Evolutionary conservation across 83 land plant species (phyloP).

Genomic region (Diphasiastrum complanatum): DNA sequence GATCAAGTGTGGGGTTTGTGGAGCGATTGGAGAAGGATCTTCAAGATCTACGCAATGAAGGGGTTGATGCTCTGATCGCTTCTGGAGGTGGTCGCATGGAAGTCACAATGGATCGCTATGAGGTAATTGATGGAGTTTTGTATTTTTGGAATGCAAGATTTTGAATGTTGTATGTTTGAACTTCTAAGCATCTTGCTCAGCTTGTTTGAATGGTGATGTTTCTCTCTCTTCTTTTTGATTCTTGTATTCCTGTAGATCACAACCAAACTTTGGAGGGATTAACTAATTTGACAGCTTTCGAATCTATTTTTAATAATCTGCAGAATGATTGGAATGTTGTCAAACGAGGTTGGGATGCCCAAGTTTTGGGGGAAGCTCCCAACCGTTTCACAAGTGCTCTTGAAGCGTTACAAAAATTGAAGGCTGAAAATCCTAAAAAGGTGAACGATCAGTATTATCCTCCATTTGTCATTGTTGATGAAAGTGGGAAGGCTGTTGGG

Average conservation of each 20-base stretch:
- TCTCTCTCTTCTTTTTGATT: background rate
- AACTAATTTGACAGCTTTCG: too few relatives aligned
- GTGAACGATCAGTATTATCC: conserved; percentile 80
- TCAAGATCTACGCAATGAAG: conserved; percentile 49
- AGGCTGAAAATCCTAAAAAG: conserved; percentile 50
- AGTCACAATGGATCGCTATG: conserved; percentile 99
- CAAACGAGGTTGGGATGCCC: conserved; percentile 99
- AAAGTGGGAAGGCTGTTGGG: conserved; percentile 68
- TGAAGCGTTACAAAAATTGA: conserved; percentile 82
- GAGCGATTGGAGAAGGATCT: conserved; percentile 79
- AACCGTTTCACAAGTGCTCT: conserved; percentile 75
- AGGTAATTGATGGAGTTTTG: conserved; percentile 42
- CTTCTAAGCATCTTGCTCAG: background rate
- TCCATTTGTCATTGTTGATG: conserved; percentile 90
- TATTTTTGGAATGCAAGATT: conserved; percentile 4
- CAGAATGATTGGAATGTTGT: conserved; percentile 98
- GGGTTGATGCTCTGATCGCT: conserved; percentile 87
- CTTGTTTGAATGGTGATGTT: background rate
- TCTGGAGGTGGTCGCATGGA: conserved; percentile 99
- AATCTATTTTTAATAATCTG: conserved; percentile 3
- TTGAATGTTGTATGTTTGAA: background rate
- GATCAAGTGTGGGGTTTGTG: conserved; percentile 72
- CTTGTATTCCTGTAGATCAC: background rate
- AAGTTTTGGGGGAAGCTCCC: conserved; percentile 97
- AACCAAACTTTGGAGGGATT: too few relatives aligned